Evolutionary conservation across 2,329 filamentous ascomycete genomes (phyloP), one percentile per base, ranked within the genome.

Genomic region (Anthostomella pinea): DNA sequence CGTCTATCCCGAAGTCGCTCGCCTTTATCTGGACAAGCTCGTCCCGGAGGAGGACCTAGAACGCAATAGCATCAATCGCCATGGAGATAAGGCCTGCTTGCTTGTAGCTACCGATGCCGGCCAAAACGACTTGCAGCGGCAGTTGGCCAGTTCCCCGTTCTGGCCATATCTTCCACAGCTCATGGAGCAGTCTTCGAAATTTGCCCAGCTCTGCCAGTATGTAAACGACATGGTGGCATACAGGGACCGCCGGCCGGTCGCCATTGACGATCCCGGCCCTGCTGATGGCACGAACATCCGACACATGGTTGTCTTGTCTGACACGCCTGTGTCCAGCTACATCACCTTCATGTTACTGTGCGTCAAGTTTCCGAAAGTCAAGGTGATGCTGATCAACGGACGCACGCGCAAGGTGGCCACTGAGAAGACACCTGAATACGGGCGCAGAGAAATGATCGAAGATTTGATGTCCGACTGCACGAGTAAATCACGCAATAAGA

Each of bases 401-500:
- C n/a, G n/a, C n/a, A n/a, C n/a, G n/a, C n/a, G n/a, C n/a, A n/a
- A n/a, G n/a, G n/a, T n/a, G n/a, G n/a, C n/a, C n/a, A n/a, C n/a
- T n/a, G n/a, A n/a, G n/a, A n/a, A n/a, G n/a, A n/a, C n/a, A 8
- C 36, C 36, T 13, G 24, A 16, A 17, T 26, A 40, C 14, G 32
- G 38, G 10, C 17, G 38, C 9, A 17, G 23, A 19, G 27, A 35
- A 19, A 40, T 40, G 17, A 5, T 40, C 16, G 38, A 35, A 17
- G 22, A 40, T n/a, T 14, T 30, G 14, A 35, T 32, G 27, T 35
- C 32, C 17, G 22, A 27, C 18, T 40, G 38, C 20, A 40, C 5
- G 14, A n/a, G n/a, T n/a, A n/a, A n/a, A 14, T 42, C 35, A 3
- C 38, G 16, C 8, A 45, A 41, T 24, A 45, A 41, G 30, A 41